Percentiles rank a stretch among this genome's conserved stretches.
These are phyloP conservation scores for Conoideocrella luteorostrata DNA, from an alignment of 2,329 filamentous ascomycete genomes.

Conservation along the genomic window DNA sequence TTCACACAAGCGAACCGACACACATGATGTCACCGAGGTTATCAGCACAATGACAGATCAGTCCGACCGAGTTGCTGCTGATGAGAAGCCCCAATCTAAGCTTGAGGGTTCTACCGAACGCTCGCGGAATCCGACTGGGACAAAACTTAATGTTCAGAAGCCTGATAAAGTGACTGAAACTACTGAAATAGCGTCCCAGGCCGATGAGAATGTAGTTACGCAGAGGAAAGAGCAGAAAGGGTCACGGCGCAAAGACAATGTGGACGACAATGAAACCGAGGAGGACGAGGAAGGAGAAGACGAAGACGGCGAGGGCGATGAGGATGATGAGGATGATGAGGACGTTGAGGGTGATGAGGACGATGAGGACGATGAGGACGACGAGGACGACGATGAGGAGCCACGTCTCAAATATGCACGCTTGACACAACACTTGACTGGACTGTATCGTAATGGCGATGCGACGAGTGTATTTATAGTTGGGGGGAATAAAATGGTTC, in stretches of 20 bases:
- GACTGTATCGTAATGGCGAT: conserved; percentile 90
- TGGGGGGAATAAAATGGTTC: conserved; percentile 93
- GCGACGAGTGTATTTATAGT: conserved; percentile 87
- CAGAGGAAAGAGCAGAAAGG: background rate
- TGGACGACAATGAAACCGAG: conserved; percentile 7
- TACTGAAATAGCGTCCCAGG: background rate
- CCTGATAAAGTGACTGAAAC: background rate
- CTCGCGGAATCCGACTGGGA: too few species aligned
- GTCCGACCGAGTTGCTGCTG: conserved; percentile 7
- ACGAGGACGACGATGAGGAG: conserved; percentile 86
- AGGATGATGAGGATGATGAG: conserved; percentile 40
- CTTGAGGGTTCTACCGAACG: background rate
- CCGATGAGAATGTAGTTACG: conserved; percentile 1
- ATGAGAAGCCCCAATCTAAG: background rate
- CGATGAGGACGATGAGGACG: conserved; percentile 60
- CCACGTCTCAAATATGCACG: conserved; percentile 89
- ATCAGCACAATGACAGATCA: conserved; percentile 10
- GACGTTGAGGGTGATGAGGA: conserved; percentile 42
- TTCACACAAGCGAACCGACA: background rate
- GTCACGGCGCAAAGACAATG: conserved; percentile 11
- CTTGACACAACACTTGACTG: conserved; percentile 70
- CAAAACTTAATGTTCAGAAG: too few species aligned
- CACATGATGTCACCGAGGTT: conserved; percentile 7
- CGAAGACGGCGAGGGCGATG: conserved; percentile 33
- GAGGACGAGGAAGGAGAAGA: conserved; percentile 21